These are phyloP conservation scores for Penicillium mononematosum DNA, from an alignment of 495 filamentous ascomycete species.

Conservation along the genomic window DNA sequence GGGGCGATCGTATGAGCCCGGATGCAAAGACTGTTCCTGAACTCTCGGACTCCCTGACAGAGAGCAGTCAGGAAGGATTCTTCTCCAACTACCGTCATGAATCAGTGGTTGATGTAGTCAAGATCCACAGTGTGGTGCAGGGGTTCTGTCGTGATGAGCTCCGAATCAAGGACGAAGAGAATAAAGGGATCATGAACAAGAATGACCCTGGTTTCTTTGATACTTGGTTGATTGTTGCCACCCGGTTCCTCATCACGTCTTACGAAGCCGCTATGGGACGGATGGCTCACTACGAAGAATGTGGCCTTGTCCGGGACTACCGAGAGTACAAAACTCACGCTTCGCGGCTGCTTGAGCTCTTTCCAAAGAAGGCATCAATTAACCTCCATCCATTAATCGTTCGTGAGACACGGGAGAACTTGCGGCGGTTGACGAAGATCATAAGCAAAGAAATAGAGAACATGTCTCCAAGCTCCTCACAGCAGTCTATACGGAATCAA, in stretches of 20 bases:
- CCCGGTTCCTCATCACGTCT: slow-evolving; percentile 58
- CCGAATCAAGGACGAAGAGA: slow-evolving; percentile 52
- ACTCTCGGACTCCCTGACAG: slow-evolving; percentile 37
- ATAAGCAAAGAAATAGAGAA: slow-evolving; percentile 60
- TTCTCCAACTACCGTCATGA: slow-evolving; percentile 48
- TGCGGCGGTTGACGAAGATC: slow-evolving; percentile 49
- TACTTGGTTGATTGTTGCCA: slow-evolving; percentile 64
- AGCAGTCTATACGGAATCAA: slow-evolving; percentile 48
- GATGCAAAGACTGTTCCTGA: slow-evolving; percentile 32
- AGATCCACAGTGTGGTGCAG: slow-evolving; percentile 77
- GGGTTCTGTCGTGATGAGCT: slow-evolving; percentile 73
- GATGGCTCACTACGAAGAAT: slow-evolving; percentile 53
- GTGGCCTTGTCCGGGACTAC: slow-evolving; percentile 69
- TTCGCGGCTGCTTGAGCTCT: slow-evolving; percentile 48
- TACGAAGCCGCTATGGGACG: slow-evolving; percentile 60
- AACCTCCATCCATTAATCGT: slow-evolving; percentile 26
- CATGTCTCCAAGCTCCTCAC: slow-evolving; percentile 50
- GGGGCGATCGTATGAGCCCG: slow-evolving; percentile 19
- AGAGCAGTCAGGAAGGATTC: slow-evolving; percentile 50
- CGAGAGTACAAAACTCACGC: slow-evolving; percentile 70
- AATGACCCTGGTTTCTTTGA: slow-evolving; percentile 36
- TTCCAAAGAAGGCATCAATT: slow-evolving; percentile 36
- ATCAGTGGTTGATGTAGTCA: slow-evolving; percentile 61
- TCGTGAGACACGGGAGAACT: slow-evolving; percentile 42
- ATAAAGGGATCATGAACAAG: slow-evolving; percentile 28